These are phyloP conservation scores for Starmerella tilneyi DNA, from an alignment of 805 yeast genomes.

Conservation along the genomic window DNA sequence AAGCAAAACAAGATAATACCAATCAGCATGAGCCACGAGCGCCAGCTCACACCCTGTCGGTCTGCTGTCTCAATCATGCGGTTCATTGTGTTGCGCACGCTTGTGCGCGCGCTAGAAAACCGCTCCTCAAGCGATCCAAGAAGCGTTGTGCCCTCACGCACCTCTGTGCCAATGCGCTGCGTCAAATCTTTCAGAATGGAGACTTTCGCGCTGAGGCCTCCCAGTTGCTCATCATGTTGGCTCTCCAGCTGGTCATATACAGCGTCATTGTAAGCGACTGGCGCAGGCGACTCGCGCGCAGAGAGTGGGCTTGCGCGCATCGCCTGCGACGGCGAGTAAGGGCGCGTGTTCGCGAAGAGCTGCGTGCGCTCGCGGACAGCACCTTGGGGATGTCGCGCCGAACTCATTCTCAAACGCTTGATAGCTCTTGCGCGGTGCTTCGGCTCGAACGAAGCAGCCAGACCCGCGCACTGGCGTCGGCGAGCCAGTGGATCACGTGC, in stretches of 20 bases:
- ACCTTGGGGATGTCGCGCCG: conserved; percentile 8
- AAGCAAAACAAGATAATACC: conserved; percentile 42
- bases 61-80: conserved; percentile 57
- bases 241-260: conserved; percentile 52
- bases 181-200: conserved; percentile 47
- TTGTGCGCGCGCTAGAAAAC: conserved; percentile 39
- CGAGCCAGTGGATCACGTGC: neutral
- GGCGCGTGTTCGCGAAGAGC: conserved; percentile 30
- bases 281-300: conserved; percentile 18
- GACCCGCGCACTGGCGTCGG: neutral
- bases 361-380: conserved; percentile 33
- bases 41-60: conserved; percentile 52
- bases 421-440: neutral
- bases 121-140: conserved; percentile 37
- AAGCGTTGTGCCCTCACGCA: conserved; percentile 43
- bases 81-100: conserved; percentile 44
- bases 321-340: conserved; percentile 26
- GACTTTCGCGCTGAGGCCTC: conserved; percentile 45
- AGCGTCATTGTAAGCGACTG: conserved; percentile 37
- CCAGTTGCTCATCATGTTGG: conserved; percentile 52
- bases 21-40: conserved; percentile 46
- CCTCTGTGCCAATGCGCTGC: conserved; percentile 54
- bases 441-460: neutral
- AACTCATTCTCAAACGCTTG: conserved; percentile 10
- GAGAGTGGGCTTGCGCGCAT: neutral